Conservation (phyloP, 768 basidiomycete genomes). For the Agrocybe chaxingu region DNA sequence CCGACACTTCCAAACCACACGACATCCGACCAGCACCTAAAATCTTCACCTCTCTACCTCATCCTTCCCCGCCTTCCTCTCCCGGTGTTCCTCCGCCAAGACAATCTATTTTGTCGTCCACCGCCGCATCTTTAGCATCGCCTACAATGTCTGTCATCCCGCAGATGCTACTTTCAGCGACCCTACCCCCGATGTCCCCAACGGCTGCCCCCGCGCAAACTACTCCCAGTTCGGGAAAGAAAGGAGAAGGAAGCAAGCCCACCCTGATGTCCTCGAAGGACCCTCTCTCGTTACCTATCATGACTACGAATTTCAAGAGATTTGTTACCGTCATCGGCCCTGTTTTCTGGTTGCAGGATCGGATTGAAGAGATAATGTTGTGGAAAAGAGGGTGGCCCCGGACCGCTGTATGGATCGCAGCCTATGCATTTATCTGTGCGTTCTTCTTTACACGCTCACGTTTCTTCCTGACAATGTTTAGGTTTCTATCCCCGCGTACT, state of each 20-base stretch:
- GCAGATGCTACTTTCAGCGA: constrained; percentile 33
- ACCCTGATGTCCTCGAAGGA: constrained; percentile 57
- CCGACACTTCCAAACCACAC: constrained; percentile 7
- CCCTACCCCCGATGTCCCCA: constrained; percentile 18
- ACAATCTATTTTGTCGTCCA: constrained; percentile 16
- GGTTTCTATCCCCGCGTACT: constrained; percentile 76
- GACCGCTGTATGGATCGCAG: constrained; percentile 72
- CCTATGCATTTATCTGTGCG: constrained; percentile 79
- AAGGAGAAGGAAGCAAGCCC: constrained; percentile 19
- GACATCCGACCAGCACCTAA: constrained; percentile 37
- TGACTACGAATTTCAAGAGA: constrained; percentile 75
- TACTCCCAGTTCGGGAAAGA: constrained; percentile 20
- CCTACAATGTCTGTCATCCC: constrained; percentile 33
- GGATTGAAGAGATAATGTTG: constrained; percentile 78
- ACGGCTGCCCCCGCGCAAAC: constrained; percentile 6
- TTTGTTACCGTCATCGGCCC: constrained; percentile 77
- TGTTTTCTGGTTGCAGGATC: constrained; percentile 87
- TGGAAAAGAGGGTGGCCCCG: constrained; percentile 78
- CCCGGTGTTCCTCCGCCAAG: constrained; percentile 19
- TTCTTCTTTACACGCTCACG: constrained; percentile 8
- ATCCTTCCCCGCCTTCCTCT: constrained; percentile 31
- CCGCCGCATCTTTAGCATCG: constrained; percentile 21
- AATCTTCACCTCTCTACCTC: constrained; percentile 41
- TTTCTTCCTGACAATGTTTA: constrained; percentile 21
- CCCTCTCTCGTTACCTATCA: constrained; percentile 73